These are phyloP conservation scores for Lasiosphaeriaceae sp. DNA, from an alignment of 495 filamentous ascomycete species.

Conservation along the genomic window DNA sequence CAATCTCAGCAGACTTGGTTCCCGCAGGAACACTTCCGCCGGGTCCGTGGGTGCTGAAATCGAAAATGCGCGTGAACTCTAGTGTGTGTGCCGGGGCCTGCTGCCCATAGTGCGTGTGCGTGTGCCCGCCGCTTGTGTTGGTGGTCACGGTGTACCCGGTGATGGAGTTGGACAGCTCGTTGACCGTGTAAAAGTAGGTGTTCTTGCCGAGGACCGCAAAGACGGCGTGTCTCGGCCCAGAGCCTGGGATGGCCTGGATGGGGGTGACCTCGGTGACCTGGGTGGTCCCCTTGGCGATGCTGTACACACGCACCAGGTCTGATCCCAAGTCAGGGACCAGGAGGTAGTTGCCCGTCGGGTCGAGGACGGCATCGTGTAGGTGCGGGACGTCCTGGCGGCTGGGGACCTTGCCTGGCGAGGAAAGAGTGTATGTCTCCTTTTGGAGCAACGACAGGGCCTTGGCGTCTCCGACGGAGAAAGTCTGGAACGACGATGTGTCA, in stretches of 20 bases:
- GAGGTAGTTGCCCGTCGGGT: constrained; percentile 63
- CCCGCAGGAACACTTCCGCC: constrained; percentile 28
- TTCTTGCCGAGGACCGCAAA: constrained; percentile 48
- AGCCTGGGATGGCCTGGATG: constrained; percentile 41
- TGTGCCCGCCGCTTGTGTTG: constrained; percentile 32
- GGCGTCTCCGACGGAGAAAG: constrained; percentile 23
- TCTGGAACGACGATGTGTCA: constrained; percentile 19
- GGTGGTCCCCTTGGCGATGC: constrained; percentile 42
- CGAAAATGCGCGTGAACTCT: constrained; percentile 29
- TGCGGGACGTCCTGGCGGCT: constrained; percentile 62
- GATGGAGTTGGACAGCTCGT: constrained; percentile 58
- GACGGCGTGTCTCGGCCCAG: constrained; percentile 64
- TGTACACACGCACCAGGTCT: constrained; percentile 64
- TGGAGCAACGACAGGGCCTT: constrained; percentile 37
- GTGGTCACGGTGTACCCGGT: constrained; percentile 56
- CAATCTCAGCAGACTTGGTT: constrained; percentile 55
- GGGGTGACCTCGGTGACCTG: constrained; percentile 30
- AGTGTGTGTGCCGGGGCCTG: too few species aligned
- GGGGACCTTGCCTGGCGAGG: constrained; percentile 44
- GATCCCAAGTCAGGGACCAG: constrained; percentile 68
- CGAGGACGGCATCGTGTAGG: constrained; percentile 65
- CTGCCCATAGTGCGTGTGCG: constrained; percentile 30
- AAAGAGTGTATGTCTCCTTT: constrained; percentile 49
- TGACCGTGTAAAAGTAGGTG: constrained; percentile 58
- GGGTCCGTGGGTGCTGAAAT: constrained; percentile 42